Conservation (phyloP, 2,329 filamentous ascomycete species). For the Scedosporium boydii region DNA sequence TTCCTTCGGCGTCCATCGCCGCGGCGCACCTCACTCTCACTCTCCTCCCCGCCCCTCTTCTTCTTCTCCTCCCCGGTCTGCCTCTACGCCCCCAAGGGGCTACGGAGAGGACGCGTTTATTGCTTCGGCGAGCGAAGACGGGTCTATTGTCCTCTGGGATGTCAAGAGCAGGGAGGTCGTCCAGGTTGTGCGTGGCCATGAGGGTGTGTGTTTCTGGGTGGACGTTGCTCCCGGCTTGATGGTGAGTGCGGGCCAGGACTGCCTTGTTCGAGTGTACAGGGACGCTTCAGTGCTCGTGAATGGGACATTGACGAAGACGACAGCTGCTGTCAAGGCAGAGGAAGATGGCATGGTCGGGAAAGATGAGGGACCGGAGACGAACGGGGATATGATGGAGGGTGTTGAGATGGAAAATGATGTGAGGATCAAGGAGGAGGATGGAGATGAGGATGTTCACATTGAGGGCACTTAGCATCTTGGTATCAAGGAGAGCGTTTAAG, state of each 20-base stretch:
- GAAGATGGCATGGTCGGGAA: constrained; percentile 7
- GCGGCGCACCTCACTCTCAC: constrained; percentile 2
- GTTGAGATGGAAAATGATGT: not conserved
- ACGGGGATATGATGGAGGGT: constrained; percentile 5
- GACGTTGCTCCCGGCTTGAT: constrained; percentile 47
- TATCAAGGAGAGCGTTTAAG: not conserved
- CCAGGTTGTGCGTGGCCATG: constrained; percentile 50
- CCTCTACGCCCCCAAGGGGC: not conserved
- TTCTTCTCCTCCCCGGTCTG: not conserved
- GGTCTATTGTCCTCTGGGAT: constrained; percentile 80
- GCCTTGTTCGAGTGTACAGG: constrained; percentile 40
- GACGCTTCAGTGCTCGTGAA: constrained; percentile 11
- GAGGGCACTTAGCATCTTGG: not conserved
- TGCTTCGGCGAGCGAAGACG: constrained; percentile 80
- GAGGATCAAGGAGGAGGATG: constrained; percentile 7
- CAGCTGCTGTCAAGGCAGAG: not conserved
- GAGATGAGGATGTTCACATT: constrained; percentile 1
- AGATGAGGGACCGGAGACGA: constrained; percentile 2
- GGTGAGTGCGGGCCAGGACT: constrained; percentile 48
- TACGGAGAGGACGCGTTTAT: constrained; percentile 49
- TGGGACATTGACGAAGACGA: not conserved
- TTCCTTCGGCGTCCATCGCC: constrained; percentile 57
- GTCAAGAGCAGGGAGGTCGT: constrained; percentile 76
- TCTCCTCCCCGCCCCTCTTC: not conserved
- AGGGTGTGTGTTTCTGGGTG: constrained; percentile 57